Evolutionary conservation across 2,329 filamentous ascomycete species (phyloP), one percentile per base, ranked within the genome.

Genomic region (Plectosphaerella cucumerina): DNA sequence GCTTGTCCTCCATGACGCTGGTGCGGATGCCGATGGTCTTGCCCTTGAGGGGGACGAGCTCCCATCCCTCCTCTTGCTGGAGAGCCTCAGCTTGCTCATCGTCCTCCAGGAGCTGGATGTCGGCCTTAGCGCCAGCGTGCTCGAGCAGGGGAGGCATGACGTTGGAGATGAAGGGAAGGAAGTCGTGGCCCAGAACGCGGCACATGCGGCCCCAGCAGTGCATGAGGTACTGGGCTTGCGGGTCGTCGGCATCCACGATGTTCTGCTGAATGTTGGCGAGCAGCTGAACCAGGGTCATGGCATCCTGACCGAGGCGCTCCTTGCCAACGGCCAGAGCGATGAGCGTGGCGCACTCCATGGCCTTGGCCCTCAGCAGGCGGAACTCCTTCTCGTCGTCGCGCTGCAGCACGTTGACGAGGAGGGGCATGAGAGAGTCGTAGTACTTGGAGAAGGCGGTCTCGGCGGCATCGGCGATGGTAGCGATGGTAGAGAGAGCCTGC

Each of bases 161-260:
- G 47, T 85, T 92, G 35, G 87, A 85, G 49, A 99, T 78, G 76
- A 95, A 99, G 15, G 92, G 92, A 12, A 97, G 78, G 70, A 99
- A 99, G 61, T 97, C 92, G 45, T 82, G 75, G 18, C 89, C 91
- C 56, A 99, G 81, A 26, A 99, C 93, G 58, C 94, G 87, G 71
- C 93, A 97, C 94, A 99, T 99, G 46, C 94, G 86, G 48, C 94
- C 94, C 94, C 94, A 99, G 74, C 94, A 99, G 77, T 99, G 94
- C 72, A 99, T 89, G 34, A 99, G 80, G 68, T 99, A 99, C 62
- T 96, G 93, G 15, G 91, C 89, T 70, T 99, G 94, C 37, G 94
- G 94, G 65, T 99, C 94, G 61, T 99, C 94, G 1, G 91, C 74
- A 62, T 99, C 94, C 5, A 85, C 87, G 55, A 97, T 94, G 64